Percentiles rank a stretch among this genome's conserved stretches.
These are phyloP conservation scores for Gelatoporia subvermispora DNA, from an alignment of 768 basidiomycete genomes.

Conservation along the genomic window DNA sequence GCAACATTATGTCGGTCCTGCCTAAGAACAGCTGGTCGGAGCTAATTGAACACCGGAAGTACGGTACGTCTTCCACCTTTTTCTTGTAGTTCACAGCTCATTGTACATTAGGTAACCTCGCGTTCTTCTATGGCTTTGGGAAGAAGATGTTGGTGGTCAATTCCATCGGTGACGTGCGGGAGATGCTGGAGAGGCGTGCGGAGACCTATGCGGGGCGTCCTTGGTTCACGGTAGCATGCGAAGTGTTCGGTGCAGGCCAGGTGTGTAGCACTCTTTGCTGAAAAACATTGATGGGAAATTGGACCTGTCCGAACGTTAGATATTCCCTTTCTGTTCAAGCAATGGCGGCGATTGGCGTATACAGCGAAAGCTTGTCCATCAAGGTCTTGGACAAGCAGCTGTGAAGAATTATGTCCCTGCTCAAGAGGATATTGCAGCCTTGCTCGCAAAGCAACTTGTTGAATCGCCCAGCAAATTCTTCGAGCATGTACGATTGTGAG, in stretches of 20 bases:
- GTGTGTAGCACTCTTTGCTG: background rate
- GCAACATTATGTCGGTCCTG: constrained; percentile 10
- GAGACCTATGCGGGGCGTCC: constrained; percentile 28
- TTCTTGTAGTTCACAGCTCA: too few species aligned
- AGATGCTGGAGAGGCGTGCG: constrained; percentile 25
- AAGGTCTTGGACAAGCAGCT: constrained; percentile 24
- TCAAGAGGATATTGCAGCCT: constrained; percentile 23
- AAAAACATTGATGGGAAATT: background rate
- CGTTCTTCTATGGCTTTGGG: constrained; percentile 25
- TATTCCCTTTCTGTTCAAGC: constrained; percentile 15
- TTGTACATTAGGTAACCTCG: constrained; percentile 21
- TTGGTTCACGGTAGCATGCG: constrained; percentile 32
- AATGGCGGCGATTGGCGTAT: constrained; percentile 18
- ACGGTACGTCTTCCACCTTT: constrained; percentile 3
- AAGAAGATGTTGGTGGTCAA: constrained; percentile 26
- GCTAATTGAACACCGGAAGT: constrained; percentile 6
- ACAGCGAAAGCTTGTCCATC: constrained; percentile 26
- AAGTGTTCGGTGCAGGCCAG: constrained; percentile 26
- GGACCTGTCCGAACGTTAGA: constrained; percentile 8
- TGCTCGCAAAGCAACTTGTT: constrained; percentile 9
- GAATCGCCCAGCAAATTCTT: constrained; percentile 4
- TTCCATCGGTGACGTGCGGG: constrained; percentile 20
- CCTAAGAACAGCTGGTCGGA: constrained; percentile 5
- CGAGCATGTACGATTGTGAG: constrained; percentile 7
- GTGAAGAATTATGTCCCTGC: constrained; percentile 27